These are phyloP conservation scores for Phytomonas serpens DNA, from an alignment of 208 protist genomes.

Conservation along the genomic window DNA sequence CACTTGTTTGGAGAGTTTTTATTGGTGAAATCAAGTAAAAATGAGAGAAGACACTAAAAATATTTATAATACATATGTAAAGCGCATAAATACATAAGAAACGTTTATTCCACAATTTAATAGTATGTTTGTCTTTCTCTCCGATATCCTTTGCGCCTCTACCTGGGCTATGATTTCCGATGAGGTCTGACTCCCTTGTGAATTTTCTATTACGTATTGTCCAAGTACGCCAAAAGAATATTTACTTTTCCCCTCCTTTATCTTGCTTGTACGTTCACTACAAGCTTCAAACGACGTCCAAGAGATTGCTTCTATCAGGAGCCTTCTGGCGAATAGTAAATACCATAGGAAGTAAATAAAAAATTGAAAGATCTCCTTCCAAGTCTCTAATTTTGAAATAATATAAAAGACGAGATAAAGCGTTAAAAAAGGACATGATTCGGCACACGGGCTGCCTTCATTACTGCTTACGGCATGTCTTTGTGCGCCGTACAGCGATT, in stretches of 20 bases:
- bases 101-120: background rate
- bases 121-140: background rate
- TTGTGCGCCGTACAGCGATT: background rate
- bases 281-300: background rate
- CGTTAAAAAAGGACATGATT: background rate
- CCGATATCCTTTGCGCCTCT: background rate
- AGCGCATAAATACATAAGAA: background rate
- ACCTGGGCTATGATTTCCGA: background rate
- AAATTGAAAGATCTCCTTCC: background rate
- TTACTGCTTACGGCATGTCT: background rate
- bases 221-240: background rate
- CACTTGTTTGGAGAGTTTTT: background rate
- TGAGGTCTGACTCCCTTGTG: background rate
- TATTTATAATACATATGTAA: background rate
- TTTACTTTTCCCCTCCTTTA: background rate
- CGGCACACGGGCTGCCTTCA: background rate
- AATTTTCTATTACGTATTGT: background rate
- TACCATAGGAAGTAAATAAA: background rate
- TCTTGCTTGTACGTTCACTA: background rate
- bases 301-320: background rate
- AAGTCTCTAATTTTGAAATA: background rate
- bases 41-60: background rate
- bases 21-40: background rate
- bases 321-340: background rate
- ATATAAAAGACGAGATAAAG: background rate